A percentile compares a stretch with the other conserved stretches of the same genome.
Evolutionary conservation across 177 flowering plant genomes (phyloP).

Genomic region (Viscum album): DNA sequence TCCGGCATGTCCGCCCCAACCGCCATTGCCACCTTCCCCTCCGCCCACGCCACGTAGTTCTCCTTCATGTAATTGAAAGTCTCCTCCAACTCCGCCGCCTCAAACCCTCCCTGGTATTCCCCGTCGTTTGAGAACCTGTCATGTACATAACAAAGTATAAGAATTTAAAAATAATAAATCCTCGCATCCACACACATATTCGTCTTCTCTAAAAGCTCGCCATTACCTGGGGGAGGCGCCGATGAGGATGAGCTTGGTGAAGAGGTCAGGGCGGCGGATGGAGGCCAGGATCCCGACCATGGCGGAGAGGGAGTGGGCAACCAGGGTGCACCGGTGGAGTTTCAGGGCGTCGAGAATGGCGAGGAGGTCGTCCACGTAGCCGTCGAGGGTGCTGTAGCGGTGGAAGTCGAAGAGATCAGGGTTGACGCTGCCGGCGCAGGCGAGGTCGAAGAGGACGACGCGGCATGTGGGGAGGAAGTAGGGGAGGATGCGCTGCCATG

Average conservation of each 20-base stretch:
- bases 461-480: conserved; percentile 48
- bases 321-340: conserved; percentile 46
- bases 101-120: conserved; percentile 86
- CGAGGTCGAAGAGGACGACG: conserved; percentile 64
- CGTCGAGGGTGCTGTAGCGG: conserved; percentile 60
- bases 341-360: conserved; percentile 60
- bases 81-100: conserved; percentile 60
- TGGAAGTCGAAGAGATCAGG: conserved; percentile 87
- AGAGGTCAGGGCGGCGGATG: conserved; percentile 67
- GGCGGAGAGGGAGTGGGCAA: conserved; percentile 75
- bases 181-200: no score
- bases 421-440: conserved; percentile 83
- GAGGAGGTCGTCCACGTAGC: conserved; percentile 60
- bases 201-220: no score
- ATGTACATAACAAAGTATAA: no score
- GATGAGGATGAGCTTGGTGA: conserved; percentile 56
- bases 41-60: conserved; percentile 85
- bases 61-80: conserved; percentile 74
- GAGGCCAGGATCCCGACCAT: conserved; percentile 60
- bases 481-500: conserved; percentile 77
- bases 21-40: conserved; percentile 73
- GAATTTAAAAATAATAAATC: no score
- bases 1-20: conserved; percentile 95
- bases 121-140: conserved; percentile 69
- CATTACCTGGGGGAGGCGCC: conserved; percentile 68